Conservation (phyloP, 179 eudicot species). For the Gypsophila paniculata region DNA sequence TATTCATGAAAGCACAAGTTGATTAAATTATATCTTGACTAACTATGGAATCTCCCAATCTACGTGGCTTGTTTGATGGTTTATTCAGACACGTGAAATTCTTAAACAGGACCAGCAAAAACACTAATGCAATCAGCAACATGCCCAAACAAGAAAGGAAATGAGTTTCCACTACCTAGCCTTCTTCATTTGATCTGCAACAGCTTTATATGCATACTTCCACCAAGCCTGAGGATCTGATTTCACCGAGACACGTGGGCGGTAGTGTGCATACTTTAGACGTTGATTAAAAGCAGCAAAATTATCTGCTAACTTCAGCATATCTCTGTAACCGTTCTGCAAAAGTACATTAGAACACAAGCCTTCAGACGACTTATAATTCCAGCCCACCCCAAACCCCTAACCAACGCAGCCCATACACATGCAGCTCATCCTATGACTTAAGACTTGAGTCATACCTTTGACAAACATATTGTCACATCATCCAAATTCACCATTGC, state of each 20-base stretch:
- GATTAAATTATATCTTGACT: background rate
- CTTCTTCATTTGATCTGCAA: constrained; percentile 72
- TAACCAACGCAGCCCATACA: background rate
- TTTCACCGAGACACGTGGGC: constrained; percentile 69
- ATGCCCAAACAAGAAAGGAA: constrained; percentile 8
- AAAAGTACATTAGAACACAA: constrained; percentile 13
- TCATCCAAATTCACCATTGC: constrained; percentile 83
- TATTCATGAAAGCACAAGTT: background rate
- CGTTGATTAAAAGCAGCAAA: constrained; percentile 93
- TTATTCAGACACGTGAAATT: background rate
- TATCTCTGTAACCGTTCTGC: constrained; percentile 68
- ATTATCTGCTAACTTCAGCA: constrained; percentile 84
- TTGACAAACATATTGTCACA: constrained; percentile 83
- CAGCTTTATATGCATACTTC: constrained; percentile 76
- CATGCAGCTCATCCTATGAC: background rate
- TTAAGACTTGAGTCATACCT: constrained; percentile 42
- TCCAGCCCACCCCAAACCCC: constrained; percentile 1
- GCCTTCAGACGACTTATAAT: constrained; percentile 15
- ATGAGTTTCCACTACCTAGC: constrained; percentile 51
- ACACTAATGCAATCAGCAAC: background rate
- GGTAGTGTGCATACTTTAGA: constrained; percentile 77
- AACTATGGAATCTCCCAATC: background rate
- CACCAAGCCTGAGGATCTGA: constrained; percentile 83
- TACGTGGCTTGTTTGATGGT: background rate
- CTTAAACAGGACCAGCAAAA: background rate